Conservation (phyloP, 306 rosid species). For the Astragalus glycyphyllos region DNA sequence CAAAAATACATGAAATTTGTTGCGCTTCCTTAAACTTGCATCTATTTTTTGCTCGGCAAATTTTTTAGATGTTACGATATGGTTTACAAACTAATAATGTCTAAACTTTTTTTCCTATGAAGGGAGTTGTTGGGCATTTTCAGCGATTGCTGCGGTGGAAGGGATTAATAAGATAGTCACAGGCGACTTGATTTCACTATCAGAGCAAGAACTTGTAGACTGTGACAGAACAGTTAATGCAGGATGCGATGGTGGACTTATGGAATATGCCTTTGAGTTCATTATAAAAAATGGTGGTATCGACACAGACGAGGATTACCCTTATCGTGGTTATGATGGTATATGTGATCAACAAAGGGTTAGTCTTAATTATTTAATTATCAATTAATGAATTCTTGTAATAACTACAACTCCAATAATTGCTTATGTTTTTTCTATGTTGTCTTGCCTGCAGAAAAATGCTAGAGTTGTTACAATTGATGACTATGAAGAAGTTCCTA, state of each 20-base stretch:
- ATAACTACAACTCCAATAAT: background rate
- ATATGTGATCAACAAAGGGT: conserved; percentile 71
- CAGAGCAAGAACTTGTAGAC: conserved; percentile 90
- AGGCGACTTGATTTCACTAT: conserved; percentile 69
- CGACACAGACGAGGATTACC: conserved; percentile 83
- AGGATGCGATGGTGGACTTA: conserved; percentile 87
- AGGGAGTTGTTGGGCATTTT: conserved; percentile 99
- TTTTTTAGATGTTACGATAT: background rate
- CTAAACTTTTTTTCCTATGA: conserved; percentile 10
- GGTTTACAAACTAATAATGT: conserved; percentile 2
- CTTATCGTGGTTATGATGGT: conserved; percentile 63
- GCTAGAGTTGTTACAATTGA: conserved; percentile 75
- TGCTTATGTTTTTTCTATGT: background rate
- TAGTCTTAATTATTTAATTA: conserved; percentile 18
- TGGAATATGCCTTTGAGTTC: conserved; percentile 80
- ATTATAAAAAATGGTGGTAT: conserved; percentile 85
- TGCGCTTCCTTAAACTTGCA: background rate
- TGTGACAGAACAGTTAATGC: conserved; percentile 73
- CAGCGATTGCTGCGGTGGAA: conserved; percentile 75
- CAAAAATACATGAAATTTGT: background rate
- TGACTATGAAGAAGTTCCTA: conserved; percentile 69
- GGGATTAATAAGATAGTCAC: conserved; percentile 87
- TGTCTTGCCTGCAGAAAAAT: conserved; percentile 62
- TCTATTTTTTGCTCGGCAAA: background rate
- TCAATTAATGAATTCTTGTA: background rate